Evolutionary conservation across 2,329 filamentous ascomycete genomes (phyloP).

Genomic region (Myriosclerotinia curreyana): DNA sequence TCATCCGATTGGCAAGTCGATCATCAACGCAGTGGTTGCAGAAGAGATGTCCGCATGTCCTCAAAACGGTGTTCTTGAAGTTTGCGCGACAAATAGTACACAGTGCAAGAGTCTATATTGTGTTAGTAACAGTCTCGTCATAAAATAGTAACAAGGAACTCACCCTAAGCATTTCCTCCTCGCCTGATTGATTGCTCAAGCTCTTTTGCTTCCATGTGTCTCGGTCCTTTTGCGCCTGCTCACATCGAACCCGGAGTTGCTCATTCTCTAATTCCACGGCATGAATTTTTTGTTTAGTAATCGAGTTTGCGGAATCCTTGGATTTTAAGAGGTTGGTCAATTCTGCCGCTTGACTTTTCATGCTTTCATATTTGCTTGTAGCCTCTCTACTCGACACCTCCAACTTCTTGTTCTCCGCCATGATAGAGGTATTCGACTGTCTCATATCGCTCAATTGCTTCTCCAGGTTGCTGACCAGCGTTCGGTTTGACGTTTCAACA

Average conservation of each 20-base stretch:
- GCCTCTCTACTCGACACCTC: slow-evolving; percentile 71
- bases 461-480: slow-evolving; percentile 77
- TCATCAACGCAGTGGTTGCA: slow-evolving; percentile 89
- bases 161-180: slow-evolving; percentile 83
- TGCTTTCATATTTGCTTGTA: slow-evolving; percentile 64
- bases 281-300: slow-evolving; percentile 55
- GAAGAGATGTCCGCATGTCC: slow-evolving; percentile 92
- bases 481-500: slow-evolving; percentile 72
- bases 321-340: slow-evolving; percentile 69
- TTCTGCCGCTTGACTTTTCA: slow-evolving; percentile 73
- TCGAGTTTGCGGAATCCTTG: slow-evolving; percentile 63
- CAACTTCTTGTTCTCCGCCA: slow-evolving; percentile 69
- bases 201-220: slow-evolving; percentile 84
- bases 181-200: slow-evolving; percentile 74
- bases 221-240: slow-evolving; percentile 76
- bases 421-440: slow-evolving; percentile 69
- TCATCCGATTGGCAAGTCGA: slow-evolving; percentile 80
- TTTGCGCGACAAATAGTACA: slow-evolving; percentile 91
- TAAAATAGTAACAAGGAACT: slow-evolving; percentile 44
- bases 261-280: slow-evolving; percentile 73
- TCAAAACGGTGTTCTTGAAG: slow-evolving; percentile 91
- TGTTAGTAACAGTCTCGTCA: slow-evolving; percentile 39
- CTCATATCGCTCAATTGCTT: slow-evolving; percentile 84
- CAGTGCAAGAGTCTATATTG: slow-evolving; percentile 64
- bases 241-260: slow-evolving; percentile 71